These are phyloP conservation scores for Dendrobium nobile DNA, from an alignment of 106 monocot genomes.

Conservation along the genomic window DNA sequence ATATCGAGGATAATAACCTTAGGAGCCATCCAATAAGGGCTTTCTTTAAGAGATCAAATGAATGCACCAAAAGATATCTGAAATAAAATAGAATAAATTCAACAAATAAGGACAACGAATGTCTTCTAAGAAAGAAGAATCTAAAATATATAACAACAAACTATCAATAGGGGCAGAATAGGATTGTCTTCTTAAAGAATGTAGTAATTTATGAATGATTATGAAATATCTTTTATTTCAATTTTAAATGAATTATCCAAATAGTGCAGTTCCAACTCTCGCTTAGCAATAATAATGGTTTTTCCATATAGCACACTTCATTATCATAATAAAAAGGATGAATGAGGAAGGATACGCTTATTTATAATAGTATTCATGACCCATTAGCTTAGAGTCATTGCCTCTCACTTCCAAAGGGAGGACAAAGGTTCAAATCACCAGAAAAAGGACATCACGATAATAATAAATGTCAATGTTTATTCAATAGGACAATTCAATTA, in stretches of 20 bases:
- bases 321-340: not conserved
- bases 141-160: too few relatives aligned
- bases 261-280: too few relatives aligned
- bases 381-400: not conserved
- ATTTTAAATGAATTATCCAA: too few relatives aligned
- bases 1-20: constrained; percentile 39
- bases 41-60: constrained; percentile 91
- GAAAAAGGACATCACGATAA: not conserved
- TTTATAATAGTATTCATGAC: not conserved
- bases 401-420: not conserved
- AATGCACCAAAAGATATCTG: constrained; percentile 74
- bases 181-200: not conserved
- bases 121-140: too few relatives aligned
- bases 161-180: not conserved
- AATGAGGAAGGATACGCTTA: not conserved
- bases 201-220: not conserved
- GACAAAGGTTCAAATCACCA: not conserved
- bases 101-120: not conserved
- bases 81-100: not conserved
- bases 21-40: constrained; percentile 99
- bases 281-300: too few relatives aligned
- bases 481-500: not conserved
- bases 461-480: not conserved
- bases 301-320: constrained; percentile 30
- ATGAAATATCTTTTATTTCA: not conserved